A percentile compares a stretch with the other conserved stretches of the same genome.
These are phyloP conservation scores for Penicillium egyptiacum DNA, from an alignment of 495 filamentous ascomycete species.

Conservation along the genomic window DNA sequence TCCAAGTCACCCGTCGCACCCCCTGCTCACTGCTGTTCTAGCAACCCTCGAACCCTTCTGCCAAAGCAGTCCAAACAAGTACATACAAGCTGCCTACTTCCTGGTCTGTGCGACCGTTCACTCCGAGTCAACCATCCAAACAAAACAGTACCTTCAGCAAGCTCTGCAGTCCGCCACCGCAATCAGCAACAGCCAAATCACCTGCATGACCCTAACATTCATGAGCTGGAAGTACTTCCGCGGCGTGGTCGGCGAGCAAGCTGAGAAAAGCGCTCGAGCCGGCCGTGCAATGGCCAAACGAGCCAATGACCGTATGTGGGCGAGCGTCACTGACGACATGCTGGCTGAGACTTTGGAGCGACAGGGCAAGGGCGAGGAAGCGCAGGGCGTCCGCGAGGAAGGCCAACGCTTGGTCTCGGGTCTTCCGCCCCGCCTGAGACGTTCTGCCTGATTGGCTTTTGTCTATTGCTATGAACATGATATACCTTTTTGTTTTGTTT, in stretches of 20 bases:
- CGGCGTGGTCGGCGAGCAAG: slow-evolving; percentile 83
- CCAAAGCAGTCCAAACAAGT: slow-evolving; percentile 63
- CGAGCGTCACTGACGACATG: slow-evolving; percentile 78
- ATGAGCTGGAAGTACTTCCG: slow-evolving; percentile 86
- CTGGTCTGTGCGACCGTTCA: slow-evolving; percentile 70
- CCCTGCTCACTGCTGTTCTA: slow-evolving; percentile 53
- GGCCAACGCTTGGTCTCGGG: slow-evolving; percentile 45
- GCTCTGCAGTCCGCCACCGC: slow-evolving; percentile 59
- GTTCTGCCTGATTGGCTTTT: slow-evolving; percentile 22
- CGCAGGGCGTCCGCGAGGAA: slow-evolving; percentile 45
- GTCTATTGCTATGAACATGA: slow-evolving; percentile 7
- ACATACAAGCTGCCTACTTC: slow-evolving; percentile 74
- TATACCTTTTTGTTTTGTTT: slow-evolving; percentile 15
- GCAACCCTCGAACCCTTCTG: slow-evolving; percentile 66
- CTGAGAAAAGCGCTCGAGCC: slow-evolving; percentile 81
- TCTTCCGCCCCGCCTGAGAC: slow-evolving; percentile 46
- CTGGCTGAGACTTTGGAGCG: slow-evolving; percentile 71
- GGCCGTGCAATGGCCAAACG: slow-evolving; percentile 71
- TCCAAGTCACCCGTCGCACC: slow-evolving; percentile 51
- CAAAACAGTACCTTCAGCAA: slow-evolving; percentile 73
- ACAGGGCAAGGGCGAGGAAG: slow-evolving; percentile 67
- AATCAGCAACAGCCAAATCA: slow-evolving; percentile 65
- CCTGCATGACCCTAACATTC: slow-evolving; percentile 77
- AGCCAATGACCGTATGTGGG: slow-evolving; percentile 78
- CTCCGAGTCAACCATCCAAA: slow-evolving; percentile 62